A percentile compares a stretch with the other conserved stretches of the same genome.
These are phyloP conservation scores for Pichia exigua DNA, from an alignment of 805 yeast species.

Conservation along the genomic window DNA sequence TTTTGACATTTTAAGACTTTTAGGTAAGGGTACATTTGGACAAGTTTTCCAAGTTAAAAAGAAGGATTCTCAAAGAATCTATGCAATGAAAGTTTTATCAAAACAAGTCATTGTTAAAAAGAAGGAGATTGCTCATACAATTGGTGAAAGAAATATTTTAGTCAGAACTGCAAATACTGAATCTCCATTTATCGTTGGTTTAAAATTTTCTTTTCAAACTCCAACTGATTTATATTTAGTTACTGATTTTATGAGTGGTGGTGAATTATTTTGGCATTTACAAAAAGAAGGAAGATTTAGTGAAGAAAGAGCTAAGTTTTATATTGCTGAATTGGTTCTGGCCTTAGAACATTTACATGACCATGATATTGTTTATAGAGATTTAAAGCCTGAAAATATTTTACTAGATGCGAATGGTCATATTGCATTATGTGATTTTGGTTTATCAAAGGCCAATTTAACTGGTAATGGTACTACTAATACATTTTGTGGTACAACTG, in stretches of 20 bases:
- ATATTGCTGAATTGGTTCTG: constrained; percentile 89
- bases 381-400: constrained; percentile 94
- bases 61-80: constrained; percentile 80
- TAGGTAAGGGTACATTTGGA: constrained; percentile 97
- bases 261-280: constrained; percentile 69
- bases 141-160: constrained; percentile 91
- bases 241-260: constrained; percentile 97
- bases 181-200: constrained; percentile 84
- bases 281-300: constrained; percentile 93
- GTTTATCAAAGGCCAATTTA: constrained; percentile 88
- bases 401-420: constrained; percentile 94
- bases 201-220: constrained; percentile 94
- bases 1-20: constrained; percentile 80
- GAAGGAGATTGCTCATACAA: constrained; percentile 96
- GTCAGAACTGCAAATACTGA: constrained; percentile 82
- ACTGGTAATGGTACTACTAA: constrained; percentile 84
- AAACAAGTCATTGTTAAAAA: constrained; percentile 93
- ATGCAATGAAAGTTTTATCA: constrained; percentile 95
- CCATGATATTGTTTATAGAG: constrained; percentile 93
- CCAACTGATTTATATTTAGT: constrained; percentile 87
- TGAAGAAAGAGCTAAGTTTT: constrained; percentile 92
- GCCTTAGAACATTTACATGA: constrained; percentile 94
- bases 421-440: constrained; percentile 95
- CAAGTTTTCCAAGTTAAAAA: constrained; percentile 95
- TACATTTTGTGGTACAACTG: constrained; percentile 98